A percentile compares a stretch with the other conserved stretches of the same genome.
Conservation (phyloP, 257 asterid species). For the Linderniella brevidens region DNA sequence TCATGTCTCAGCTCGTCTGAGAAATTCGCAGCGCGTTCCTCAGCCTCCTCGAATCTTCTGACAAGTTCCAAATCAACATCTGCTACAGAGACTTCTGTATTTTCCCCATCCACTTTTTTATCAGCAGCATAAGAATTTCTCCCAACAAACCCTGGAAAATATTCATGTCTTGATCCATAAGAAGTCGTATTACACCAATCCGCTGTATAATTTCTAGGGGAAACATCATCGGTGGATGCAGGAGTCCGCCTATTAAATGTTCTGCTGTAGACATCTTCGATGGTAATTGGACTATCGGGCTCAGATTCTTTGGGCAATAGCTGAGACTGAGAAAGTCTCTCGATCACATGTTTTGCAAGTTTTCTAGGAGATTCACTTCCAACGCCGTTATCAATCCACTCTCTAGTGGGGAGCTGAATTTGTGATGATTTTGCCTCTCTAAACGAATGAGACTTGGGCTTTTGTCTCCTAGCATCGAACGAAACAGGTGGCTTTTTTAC, state of each 20-base stretch:
- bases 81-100: slow-evolving; percentile 15
- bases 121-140: slow-evolving; percentile 21
- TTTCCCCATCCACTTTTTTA: slow-evolving; percentile 13
- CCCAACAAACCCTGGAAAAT: slow-evolving; percentile 19
- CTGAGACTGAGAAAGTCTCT: slow-evolving; percentile 81
- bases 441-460: slow-evolving; percentile 70
- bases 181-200: slow-evolving; percentile 26
- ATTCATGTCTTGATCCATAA: slow-evolving; percentile 23
- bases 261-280: slow-evolving; percentile 64
- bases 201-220: slow-evolving; percentile 15
- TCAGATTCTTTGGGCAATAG: slow-evolving; percentile 34
- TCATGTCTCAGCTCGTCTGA: slow-evolving; percentile 56
- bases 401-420: slow-evolving; percentile 27
- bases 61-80: slow-evolving; percentile 36
- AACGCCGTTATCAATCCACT: slow-evolving; percentile 32
- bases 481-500: slow-evolving; percentile 38
- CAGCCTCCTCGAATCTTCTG: slow-evolving; percentile 52
- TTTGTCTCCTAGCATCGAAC: slow-evolving; percentile 44
- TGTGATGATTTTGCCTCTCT: slow-evolving; percentile 41
- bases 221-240: slow-evolving; percentile 27
- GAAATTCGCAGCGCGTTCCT: slow-evolving; percentile 41
- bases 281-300: slow-evolving; percentile 61
- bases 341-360: slow-evolving; percentile 79
- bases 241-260: slow-evolving; percentile 28
- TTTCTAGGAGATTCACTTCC: slow-evolving; percentile 63